A percentile compares a stretch with the other conserved stretches of the same genome.
phyloP scores from a whole-genome alignment of 2,329 filamentous ascomycete species.

The Pseudocercospora ulei region DNA sequence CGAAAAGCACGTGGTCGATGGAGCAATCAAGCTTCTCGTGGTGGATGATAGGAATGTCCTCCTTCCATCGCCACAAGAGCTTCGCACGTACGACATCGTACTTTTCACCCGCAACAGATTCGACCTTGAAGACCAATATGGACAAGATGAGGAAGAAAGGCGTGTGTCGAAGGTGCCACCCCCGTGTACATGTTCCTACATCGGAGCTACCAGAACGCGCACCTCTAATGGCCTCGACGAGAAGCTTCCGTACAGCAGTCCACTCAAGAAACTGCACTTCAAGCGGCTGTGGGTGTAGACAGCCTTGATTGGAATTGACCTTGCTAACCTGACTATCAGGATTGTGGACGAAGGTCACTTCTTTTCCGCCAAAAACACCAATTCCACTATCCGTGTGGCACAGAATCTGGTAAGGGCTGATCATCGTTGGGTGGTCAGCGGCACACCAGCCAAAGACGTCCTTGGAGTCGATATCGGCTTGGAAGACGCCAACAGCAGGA shows the following conservation, averaged over 20 bases:
- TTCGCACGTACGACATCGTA: conserved; percentile 63
- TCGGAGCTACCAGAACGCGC: conserved; percentile 37
- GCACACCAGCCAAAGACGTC: conserved; percentile 75
- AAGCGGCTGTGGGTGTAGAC: conserved; percentile 53
- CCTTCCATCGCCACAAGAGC: conserved; percentile 49
- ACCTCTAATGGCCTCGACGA: conserved; percentile 41
- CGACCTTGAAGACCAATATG: conserved; percentile 54
- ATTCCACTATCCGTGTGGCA: conserved; percentile 48
- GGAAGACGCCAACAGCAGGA: conserved; percentile 20
- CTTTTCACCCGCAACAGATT: conserved; percentile 67
- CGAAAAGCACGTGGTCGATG: conserved; percentile 56
- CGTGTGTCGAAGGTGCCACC: conserved; percentile 24
- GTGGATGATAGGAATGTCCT: conserved; percentile 46
- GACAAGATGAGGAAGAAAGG: conserved; percentile 41
- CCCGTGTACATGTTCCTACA: conserved; percentile 38
- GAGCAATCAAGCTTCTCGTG: conserved; percentile 52
- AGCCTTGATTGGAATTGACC: background rate
- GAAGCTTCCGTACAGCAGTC: conserved; percentile 46
- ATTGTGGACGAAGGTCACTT: conserved; percentile 89
- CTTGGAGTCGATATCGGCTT: conserved; percentile 62
- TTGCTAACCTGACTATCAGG: background rate
- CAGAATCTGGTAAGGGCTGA: conserved; percentile 50
- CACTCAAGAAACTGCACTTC: conserved; percentile 65
- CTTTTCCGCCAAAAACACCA: conserved; percentile 63
- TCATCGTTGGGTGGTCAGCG: conserved; percentile 78